Percentiles rank a stretch among this genome's conserved stretches.
phyloP scores from a whole-genome alignment of 2,329 filamentous ascomycete species.

The Scedosporium boydii region DNA sequence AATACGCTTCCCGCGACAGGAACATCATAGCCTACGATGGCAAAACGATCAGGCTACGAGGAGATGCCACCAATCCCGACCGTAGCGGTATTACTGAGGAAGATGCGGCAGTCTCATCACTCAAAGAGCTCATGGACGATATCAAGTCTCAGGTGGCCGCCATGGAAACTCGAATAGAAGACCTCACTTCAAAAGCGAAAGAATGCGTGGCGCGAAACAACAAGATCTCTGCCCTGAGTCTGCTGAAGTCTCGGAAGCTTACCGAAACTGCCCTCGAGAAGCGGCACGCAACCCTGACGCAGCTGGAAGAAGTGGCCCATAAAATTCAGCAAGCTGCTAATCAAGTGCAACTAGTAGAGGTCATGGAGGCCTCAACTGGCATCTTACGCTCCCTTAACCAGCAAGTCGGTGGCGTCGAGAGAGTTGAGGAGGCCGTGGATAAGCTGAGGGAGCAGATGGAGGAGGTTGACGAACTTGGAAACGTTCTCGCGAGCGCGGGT shows the following conservation, averaged over 20 bases:
- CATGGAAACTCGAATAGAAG: constrained; percentile 57
- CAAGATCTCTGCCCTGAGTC: constrained; percentile 62
- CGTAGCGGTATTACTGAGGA: constrained; percentile 55
- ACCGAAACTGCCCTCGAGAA: constrained; percentile 64
- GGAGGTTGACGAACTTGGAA: constrained; percentile 72
- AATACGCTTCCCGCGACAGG: constrained; percentile 61
- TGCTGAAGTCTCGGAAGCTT: constrained; percentile 73
- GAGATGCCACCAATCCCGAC: constrained; percentile 26
- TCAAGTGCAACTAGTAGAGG: constrained; percentile 72
- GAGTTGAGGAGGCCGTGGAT: constrained; percentile 68
- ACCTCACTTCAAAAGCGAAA: constrained; percentile 56
- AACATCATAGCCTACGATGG: constrained; percentile 49
- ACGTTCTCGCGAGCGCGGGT: constrained; percentile 57
- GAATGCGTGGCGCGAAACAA: constrained; percentile 65
- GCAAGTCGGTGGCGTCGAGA: constrained; percentile 66
- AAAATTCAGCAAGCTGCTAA: constrained; percentile 79
- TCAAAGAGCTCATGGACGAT: constrained; percentile 69
- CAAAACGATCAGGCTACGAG: constrained; percentile 65
- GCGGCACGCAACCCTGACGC: constrained; percentile 62
- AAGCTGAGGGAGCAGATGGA: constrained; percentile 70
- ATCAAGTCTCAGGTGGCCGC: constrained; percentile 63
- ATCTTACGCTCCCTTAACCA: constrained; percentile 66
- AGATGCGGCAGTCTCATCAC: constrained; percentile 72
- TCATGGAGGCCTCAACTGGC: constrained; percentile 69
- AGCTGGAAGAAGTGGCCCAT: constrained; percentile 75